phyloP scores from a whole-genome alignment of 2,329 filamentous ascomycete genomes.

The Thielaviopsis euricoi region DNA sequence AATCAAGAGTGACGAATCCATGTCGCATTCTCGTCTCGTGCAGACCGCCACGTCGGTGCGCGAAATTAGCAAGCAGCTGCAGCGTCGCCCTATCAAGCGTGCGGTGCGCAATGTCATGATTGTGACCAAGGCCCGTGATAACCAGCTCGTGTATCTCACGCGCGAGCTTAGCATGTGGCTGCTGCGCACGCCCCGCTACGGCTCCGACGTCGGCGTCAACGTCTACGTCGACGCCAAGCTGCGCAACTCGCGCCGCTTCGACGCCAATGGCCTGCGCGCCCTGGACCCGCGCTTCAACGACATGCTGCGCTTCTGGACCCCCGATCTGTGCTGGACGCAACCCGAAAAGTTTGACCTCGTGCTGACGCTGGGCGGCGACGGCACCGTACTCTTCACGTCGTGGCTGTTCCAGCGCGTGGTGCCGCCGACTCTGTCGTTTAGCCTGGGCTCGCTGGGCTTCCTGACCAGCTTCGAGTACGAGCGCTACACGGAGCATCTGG shows the following conservation, averaged over 20 bases:
- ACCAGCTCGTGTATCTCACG: constrained; percentile 77
- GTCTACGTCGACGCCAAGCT: constrained; percentile 98
- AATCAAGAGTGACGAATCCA: constrained; percentile 72
- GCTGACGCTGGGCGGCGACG: constrained; percentile 70
- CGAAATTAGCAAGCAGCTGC: constrained; percentile 89
- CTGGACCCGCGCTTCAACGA: constrained; percentile 60
- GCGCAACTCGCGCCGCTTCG: constrained; percentile 73
- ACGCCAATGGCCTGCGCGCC: constrained; percentile 53
- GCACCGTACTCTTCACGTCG: constrained; percentile 74
- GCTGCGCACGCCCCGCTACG: constrained; percentile 75
- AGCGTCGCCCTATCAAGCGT: constrained; percentile 78
- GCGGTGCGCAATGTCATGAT: constrained; percentile 95
- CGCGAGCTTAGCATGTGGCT: constrained; percentile 80
- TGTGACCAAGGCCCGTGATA: constrained; percentile 93
- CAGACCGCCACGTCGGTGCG: constrained; percentile 91
- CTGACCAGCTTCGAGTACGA: constrained; percentile 78
- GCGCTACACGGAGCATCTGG: constrained; percentile 71
- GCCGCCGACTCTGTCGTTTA: constrained; percentile 71
- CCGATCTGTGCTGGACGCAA: constrained; percentile 82
- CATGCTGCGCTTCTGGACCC: constrained; percentile 93
- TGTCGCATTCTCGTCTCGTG: constrained; percentile 85
- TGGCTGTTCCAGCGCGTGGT: constrained; percentile 88
- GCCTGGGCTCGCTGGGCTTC: constrained; percentile 72
- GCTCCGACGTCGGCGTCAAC: constrained; percentile 76
- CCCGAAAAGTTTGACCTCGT: constrained; percentile 95